A percentile compares a stretch with the other conserved stretches of the same genome.
phyloP scores from a whole-genome alignment of 257 asterid genomes.

The Solanum okadae region DNA sequence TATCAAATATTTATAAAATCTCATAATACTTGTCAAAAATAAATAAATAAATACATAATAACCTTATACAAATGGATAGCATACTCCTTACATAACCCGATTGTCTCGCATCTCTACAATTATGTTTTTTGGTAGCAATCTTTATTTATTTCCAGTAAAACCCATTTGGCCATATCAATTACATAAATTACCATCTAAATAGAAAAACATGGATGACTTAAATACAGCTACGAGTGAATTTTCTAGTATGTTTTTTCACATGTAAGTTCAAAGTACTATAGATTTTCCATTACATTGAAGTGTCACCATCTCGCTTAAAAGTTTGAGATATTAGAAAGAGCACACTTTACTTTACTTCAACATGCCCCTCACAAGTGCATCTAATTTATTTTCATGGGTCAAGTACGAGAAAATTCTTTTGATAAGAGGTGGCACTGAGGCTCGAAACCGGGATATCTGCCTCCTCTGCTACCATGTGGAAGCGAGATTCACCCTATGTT shows the following conservation, averaged over 20 bases:
- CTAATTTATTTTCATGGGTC: background rate
- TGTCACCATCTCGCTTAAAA: background rate
- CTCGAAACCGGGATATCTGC: background rate
- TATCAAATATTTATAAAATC: background rate
- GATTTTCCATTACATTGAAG: background rate
- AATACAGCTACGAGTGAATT: background rate
- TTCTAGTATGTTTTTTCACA: background rate
- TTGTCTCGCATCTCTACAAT: background rate
- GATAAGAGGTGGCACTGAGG: background rate
- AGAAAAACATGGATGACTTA: background rate
- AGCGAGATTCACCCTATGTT: background rate
- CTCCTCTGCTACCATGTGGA: background rate
- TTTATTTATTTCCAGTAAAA: background rate
- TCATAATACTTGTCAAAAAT: background rate
- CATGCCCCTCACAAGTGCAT: background rate
- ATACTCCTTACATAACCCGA: background rate
- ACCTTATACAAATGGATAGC: background rate
- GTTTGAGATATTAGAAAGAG: background rate
- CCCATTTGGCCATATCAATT: background rate
- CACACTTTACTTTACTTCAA: background rate
- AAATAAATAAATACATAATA: background rate
- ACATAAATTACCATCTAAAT: background rate
- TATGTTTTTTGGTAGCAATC: background rate
- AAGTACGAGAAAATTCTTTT: background rate
- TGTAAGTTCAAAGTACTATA: background rate